These are phyloP conservation scores for Penstemon newberryi DNA, from an alignment of 257 asterid species.

Conservation along the genomic window DNA sequence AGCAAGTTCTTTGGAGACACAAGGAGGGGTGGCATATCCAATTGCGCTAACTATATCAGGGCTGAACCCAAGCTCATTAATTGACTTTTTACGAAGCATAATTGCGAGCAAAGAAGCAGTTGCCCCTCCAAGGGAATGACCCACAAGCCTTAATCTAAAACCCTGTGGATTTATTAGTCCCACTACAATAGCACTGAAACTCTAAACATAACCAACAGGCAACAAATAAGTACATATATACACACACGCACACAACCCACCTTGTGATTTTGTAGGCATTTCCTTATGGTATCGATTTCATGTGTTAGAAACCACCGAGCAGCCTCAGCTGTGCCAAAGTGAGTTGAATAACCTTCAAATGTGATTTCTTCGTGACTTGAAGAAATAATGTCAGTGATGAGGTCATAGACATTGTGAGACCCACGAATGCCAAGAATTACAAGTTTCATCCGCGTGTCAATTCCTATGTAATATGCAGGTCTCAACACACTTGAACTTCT, in stretches of 20 bases:
- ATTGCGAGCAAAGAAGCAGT: slow-evolving; percentile 87
- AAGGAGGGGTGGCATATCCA: slow-evolving; percentile 87
- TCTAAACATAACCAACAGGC: slow-evolving; percentile 15
- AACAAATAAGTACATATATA: background rate
- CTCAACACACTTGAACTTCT: slow-evolving; percentile 71
- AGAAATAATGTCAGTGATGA: slow-evolving; percentile 76
- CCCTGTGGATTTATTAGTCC: slow-evolving; percentile 81
- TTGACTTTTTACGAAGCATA: slow-evolving; percentile 73
- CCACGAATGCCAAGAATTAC: slow-evolving; percentile 93
- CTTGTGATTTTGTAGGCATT: slow-evolving; percentile 75
- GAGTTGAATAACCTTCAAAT: slow-evolving; percentile 78
- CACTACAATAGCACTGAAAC: slow-evolving; percentile 16
- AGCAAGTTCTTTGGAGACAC: slow-evolving; percentile 88
- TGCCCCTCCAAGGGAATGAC: slow-evolving; percentile 98
- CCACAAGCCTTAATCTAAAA: slow-evolving; percentile 97
- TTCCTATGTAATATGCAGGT: slow-evolving; percentile 87
- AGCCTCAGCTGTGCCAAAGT: slow-evolving; percentile 93
- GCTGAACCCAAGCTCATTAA: slow-evolving; percentile 76
- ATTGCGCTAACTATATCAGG: slow-evolving; percentile 82
- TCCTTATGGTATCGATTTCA: slow-evolving; percentile 71
- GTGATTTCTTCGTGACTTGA: slow-evolving; percentile 84
- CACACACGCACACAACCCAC: slow-evolving; percentile 32
- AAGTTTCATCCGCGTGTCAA: slow-evolving; percentile 71
- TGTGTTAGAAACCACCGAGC: slow-evolving; percentile 86
- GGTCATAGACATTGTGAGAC: slow-evolving; percentile 84